Percentiles rank a stretch among this genome's conserved stretches.
Conservation (phyloP, 768 basidiomycete species). For the Lentinula sp. region DNA sequence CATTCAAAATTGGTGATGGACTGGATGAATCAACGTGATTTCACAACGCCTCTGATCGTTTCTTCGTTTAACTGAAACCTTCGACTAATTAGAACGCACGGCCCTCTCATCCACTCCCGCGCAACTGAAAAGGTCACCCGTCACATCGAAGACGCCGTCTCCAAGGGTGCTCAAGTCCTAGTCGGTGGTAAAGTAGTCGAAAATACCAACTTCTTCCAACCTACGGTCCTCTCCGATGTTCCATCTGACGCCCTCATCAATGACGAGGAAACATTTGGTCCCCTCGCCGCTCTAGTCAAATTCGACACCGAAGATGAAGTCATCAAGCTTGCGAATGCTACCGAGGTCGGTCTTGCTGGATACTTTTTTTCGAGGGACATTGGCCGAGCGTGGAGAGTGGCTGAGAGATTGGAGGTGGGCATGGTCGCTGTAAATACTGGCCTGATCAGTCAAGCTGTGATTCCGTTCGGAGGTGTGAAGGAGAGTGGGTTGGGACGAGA, state of each 20-base stretch:
- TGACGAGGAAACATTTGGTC: slow-evolving; percentile 93
- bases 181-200: slow-evolving; percentile 77
- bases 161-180: slow-evolving; percentile 81
- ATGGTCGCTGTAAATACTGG: slow-evolving; percentile 87
- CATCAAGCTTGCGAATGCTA: slow-evolving; percentile 75
- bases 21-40: slow-evolving; percentile 71
- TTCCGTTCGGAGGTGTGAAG: slow-evolving; percentile 90
- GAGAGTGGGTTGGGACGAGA: slow-evolving; percentile 86
- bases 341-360: slow-evolving; percentile 84
- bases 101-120: slow-evolving; percentile 85
- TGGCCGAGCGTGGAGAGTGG: slow-evolving; percentile 88
- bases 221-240: slow-evolving; percentile 88
- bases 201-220: slow-evolving; percentile 66
- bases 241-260: slow-evolving; percentile 57
- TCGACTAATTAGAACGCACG: slow-evolving; percentile 66
- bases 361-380: slow-evolving; percentile 90
- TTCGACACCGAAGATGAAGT: slow-evolving; percentile 96
- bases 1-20: slow-evolving; percentile 86
- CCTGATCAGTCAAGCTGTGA: slow-evolving; percentile 66
- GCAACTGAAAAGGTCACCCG: slow-evolving; percentile 80
- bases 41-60: neutral
- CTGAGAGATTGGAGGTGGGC: slow-evolving; percentile 90
- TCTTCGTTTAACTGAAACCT: neutral
- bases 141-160: slow-evolving; percentile 86
- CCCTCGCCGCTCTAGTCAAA: slow-evolving; percentile 77